These are phyloP conservation scores for Silene uniflora DNA, from an alignment of 148 eudicot genomes.

Conservation along the genomic window DNA sequence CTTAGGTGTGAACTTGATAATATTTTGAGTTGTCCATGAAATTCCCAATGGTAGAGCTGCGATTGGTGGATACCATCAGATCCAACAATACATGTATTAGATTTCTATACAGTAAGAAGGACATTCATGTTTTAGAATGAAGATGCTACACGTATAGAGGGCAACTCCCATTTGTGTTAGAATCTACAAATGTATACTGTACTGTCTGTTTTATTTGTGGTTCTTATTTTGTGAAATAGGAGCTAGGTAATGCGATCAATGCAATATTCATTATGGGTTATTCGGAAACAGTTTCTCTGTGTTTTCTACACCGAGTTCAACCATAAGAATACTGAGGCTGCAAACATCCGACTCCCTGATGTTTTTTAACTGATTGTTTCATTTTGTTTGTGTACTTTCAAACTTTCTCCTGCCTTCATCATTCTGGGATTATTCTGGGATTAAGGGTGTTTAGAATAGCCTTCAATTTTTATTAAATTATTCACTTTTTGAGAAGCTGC, in stretches of 20 bases:
- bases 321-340: too few species aligned
- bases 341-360: too few species aligned
- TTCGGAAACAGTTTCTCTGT: too few species aligned
- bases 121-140: not conserved
- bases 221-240: too few species aligned
- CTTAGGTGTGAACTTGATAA: not conserved
- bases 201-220: constrained; percentile 3
- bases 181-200: not conserved
- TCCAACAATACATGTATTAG: not conserved
- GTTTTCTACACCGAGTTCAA: too few species aligned
- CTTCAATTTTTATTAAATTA: not conserved
- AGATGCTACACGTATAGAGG: not conserved
- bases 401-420: too few species aligned
- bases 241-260: too few species aligned
- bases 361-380: too few species aligned
- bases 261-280: too few species aligned
- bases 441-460: not conserved
- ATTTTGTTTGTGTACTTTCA: too few species aligned
- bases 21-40: not conserved
- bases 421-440: not conserved
- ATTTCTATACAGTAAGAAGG: not conserved
- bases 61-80: not conserved
- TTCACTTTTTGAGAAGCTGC: not conserved
- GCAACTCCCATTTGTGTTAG: not conserved
- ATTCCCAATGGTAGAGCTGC: not conserved